These are phyloP conservation scores for Dendrobium chrysotoxum DNA, from an alignment of 106 monocot species.

Conservation along the genomic window DNA sequence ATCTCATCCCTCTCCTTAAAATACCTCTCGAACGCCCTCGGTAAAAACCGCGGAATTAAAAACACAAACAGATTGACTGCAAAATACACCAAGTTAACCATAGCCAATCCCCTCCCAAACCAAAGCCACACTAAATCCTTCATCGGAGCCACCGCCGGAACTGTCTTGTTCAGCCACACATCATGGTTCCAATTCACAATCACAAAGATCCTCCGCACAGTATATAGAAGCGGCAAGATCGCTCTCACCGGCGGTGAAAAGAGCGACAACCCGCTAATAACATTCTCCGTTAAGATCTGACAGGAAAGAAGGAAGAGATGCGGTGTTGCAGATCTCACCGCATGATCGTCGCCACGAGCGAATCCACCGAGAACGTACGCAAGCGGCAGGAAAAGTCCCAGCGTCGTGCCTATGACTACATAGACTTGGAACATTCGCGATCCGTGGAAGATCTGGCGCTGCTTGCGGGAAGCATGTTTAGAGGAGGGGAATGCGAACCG, in stretches of 20 bases:
- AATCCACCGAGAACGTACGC: slow-evolving; percentile 94
- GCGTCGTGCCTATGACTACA: slow-evolving; percentile 64
- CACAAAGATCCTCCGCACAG: slow-evolving; percentile 71
- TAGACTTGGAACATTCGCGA: slow-evolving; percentile 40
- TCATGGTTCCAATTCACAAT: slow-evolving; percentile 61
- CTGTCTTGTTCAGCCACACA: slow-evolving; percentile 50
- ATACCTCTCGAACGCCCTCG: slow-evolving; percentile 80
- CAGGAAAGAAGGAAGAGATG: slow-evolving; percentile 81
- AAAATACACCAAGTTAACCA: slow-evolving; percentile 72
- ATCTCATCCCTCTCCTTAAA: slow-evolving; percentile 46
- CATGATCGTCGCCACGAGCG: slow-evolving; percentile 78
- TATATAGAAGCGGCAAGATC: slow-evolving; percentile 79
- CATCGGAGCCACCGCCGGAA: slow-evolving; percentile 28
- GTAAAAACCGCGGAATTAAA: slow-evolving; percentile 76
- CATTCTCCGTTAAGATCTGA: slow-evolving; percentile 89
- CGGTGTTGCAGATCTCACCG: slow-evolving; percentile 74
- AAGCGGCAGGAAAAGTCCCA: slow-evolving; percentile 86
- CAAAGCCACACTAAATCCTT: slow-evolving; percentile 71
- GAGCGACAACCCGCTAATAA: slow-evolving; percentile 44
- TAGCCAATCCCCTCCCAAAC: slow-evolving; percentile 69
- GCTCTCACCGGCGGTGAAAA: slow-evolving; percentile 87
- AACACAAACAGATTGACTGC: slow-evolving; percentile 73
- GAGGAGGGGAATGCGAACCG: slow-evolving; percentile 56
- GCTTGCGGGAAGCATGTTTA: neutral
- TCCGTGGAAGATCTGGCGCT: slow-evolving; percentile 31